phyloP scores from a whole-genome alignment of 345 rosid genomes.

The Punica granatum region DNA sequence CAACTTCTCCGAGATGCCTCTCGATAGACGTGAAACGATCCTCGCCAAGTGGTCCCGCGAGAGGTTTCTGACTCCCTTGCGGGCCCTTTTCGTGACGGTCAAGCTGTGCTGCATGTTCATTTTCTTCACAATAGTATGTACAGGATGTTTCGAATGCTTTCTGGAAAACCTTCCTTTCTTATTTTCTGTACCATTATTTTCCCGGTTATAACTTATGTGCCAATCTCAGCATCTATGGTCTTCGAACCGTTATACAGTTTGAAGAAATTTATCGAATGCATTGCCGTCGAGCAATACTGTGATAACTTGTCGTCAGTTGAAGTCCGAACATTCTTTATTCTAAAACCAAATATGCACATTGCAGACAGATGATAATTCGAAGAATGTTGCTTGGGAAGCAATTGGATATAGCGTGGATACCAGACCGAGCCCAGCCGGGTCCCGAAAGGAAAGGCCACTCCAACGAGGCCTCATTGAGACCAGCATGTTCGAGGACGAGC shows the following conservation, averaged over 20 bases:
- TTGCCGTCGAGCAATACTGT: no score
- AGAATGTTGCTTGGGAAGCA: slow-evolving; percentile 12
- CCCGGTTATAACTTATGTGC: no score
- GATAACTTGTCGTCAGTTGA: no score
- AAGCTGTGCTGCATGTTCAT: slow-evolving; percentile 32
- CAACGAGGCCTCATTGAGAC: slow-evolving; percentile 11
- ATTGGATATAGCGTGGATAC: slow-evolving; percentile 10
- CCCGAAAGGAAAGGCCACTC: slow-evolving; percentile 10
- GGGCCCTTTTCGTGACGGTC: slow-evolving; percentile 37
- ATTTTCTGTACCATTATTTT: neutral
- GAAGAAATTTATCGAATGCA: no score
- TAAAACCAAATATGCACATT: neutral
- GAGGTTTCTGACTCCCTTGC: slow-evolving; percentile 28
- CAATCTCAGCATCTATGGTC: no score
- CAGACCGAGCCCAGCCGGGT: neutral
- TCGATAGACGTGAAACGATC: slow-evolving; percentile 44
- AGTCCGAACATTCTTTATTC: neutral
- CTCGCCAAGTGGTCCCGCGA: slow-evolving; percentile 49
- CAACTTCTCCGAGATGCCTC: slow-evolving; percentile 48
- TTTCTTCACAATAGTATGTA: slow-evolving; percentile 13
- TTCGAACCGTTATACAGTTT: no score
- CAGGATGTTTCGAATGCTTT: neutral
- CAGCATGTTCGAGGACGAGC: slow-evolving; percentile 2
- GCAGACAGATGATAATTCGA: slow-evolving; percentile 4
- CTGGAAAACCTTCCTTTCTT: neutral